phyloP scores from a whole-genome alignment of 257 asterid genomes.

The Anisodus acutangulus region DNA sequence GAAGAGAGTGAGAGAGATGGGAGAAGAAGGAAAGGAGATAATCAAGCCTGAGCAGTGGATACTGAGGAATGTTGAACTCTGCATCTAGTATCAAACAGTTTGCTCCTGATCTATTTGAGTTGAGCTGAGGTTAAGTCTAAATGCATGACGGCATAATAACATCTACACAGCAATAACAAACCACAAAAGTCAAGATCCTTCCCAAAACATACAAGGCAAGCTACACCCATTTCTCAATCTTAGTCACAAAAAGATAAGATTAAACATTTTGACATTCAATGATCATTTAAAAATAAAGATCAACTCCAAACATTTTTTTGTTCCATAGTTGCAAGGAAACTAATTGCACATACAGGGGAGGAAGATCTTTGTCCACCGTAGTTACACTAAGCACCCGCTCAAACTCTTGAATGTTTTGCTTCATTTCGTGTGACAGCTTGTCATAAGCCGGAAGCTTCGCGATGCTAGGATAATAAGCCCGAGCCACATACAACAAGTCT shows the following conservation, averaged over 20 bases:
- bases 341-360: conserved; percentile 65
- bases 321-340: conserved; percentile 26
- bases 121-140: conserved; percentile 18
- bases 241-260: conserved; percentile 20
- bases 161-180: conserved; percentile 17
- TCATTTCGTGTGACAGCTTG: conserved; percentile 82
- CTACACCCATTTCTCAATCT: conserved; percentile 16
- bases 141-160: neutral
- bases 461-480: conserved; percentile 96
- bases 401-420: conserved; percentile 94
- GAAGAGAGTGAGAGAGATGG: conserved; percentile 9
- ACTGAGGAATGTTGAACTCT: conserved; percentile 26
- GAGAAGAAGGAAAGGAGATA: neutral
- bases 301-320: neutral
- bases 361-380: conserved; percentile 91
- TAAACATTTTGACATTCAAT: conserved; percentile 6
- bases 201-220: conserved; percentile 15
- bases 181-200: conserved; percentile 11
- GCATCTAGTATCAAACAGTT: neutral
- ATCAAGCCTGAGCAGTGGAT: conserved; percentile 18
- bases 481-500: conserved; percentile 95
- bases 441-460: conserved; percentile 86
- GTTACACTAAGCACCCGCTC: conserved; percentile 92
- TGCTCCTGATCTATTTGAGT: conserved; percentile 5
- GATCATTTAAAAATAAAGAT: neutral